Evolutionary conservation across 768 basidiomycete genomes (phyloP).

Genomic region (Auricularia sp.): DNA sequence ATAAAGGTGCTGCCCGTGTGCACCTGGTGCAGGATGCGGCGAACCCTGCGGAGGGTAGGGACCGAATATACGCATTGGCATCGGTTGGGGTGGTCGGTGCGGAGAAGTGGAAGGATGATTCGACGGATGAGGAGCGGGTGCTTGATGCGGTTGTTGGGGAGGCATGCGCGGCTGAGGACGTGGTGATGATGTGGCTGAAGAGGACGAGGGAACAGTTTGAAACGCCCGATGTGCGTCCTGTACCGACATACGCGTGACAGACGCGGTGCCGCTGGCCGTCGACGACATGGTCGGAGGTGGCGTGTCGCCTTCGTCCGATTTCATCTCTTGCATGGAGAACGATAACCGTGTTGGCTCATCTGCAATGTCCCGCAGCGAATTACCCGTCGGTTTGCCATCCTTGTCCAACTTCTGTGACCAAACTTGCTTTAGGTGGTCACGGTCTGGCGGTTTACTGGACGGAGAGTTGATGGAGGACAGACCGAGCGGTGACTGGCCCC

Average conservation of each 20-base stretch:
- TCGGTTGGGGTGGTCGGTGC: slow-evolving; percentile 1
- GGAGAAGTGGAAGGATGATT: slow-evolving; percentile 7
- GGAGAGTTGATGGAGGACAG: slow-evolving; percentile 58
- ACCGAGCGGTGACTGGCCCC: slow-evolving; percentile 33
- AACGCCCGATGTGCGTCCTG: slow-evolving; percentile 80
- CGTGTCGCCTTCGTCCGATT: slow-evolving; percentile 76
- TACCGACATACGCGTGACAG: slow-evolving; percentile 64
- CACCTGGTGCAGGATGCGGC: neutral
- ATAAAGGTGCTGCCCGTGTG: neutral
- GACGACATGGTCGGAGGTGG: slow-evolving; percentile 42
- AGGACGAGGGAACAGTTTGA: slow-evolving; percentile 58
- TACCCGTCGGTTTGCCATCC: slow-evolving; percentile 53
- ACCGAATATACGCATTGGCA: neutral
- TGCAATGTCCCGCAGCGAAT: slow-evolving; percentile 74
- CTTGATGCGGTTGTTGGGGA: slow-evolving; percentile 24
- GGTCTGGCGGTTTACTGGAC: slow-evolving; percentile 52
- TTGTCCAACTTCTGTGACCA: slow-evolving; percentile 75
- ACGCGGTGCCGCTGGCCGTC: slow-evolving; percentile 31
- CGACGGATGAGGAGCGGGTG: slow-evolving; percentile 34
- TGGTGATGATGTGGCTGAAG: slow-evolving; percentile 35
- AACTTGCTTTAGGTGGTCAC: slow-evolving; percentile 75
- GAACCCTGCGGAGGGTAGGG: neutral
- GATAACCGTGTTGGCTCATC: slow-evolving; percentile 74
- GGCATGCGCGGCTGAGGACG: too few relatives aligned
- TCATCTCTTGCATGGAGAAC: slow-evolving; percentile 74